Evolutionary conservation across 352 stramenopile genomes (phyloP).

Genomic region (Phytophthora podocarpi): DNA sequence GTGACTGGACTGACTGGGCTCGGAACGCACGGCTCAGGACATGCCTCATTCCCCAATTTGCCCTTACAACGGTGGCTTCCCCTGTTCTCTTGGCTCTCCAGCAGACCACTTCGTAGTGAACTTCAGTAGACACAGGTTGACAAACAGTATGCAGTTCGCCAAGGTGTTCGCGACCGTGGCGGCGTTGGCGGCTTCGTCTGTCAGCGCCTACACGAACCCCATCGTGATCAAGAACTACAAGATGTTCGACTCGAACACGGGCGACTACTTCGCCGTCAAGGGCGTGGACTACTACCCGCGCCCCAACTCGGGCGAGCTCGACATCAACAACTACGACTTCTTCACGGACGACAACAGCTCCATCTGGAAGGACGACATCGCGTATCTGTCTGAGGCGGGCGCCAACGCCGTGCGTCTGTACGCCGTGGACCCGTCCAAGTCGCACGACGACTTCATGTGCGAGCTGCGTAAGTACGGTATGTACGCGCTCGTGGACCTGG

Average conservation of each 20-base stretch:
- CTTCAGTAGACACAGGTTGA: not conserved
- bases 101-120: not conserved
- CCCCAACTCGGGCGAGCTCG: slow-evolving; percentile 71
- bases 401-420: slow-evolving; percentile 84
- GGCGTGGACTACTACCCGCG: slow-evolving; percentile 90
- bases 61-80: slow-evolving; percentile 22
- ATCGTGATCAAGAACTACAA: slow-evolving; percentile 69
- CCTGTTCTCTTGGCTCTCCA: not conserved
- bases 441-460: slow-evolving; percentile 91
- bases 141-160: slow-evolving; percentile 24
- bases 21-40: slow-evolving; percentile 4
- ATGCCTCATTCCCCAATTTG: slow-evolving; percentile 36
- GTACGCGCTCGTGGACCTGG: slow-evolving; percentile 74
- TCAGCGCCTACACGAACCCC: slow-evolving; percentile 52
- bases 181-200: slow-evolving; percentile 16
- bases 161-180: slow-evolving; percentile 19
- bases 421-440: slow-evolving; percentile 78
- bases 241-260: slow-evolving; percentile 81
- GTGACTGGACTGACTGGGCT: too few species aligned
- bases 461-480: slow-evolving; percentile 71
- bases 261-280: slow-evolving; percentile 69
- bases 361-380: slow-evolving; percentile 78
- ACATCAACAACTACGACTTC: slow-evolving; percentile 83
- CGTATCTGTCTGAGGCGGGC: slow-evolving; percentile 57
- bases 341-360: slow-evolving; percentile 80